A percentile compares a stretch with the other conserved stretches of the same genome.
Conservation (phyloP, 768 basidiomycete genomes). For the Tubosaeta sp. region DNA sequence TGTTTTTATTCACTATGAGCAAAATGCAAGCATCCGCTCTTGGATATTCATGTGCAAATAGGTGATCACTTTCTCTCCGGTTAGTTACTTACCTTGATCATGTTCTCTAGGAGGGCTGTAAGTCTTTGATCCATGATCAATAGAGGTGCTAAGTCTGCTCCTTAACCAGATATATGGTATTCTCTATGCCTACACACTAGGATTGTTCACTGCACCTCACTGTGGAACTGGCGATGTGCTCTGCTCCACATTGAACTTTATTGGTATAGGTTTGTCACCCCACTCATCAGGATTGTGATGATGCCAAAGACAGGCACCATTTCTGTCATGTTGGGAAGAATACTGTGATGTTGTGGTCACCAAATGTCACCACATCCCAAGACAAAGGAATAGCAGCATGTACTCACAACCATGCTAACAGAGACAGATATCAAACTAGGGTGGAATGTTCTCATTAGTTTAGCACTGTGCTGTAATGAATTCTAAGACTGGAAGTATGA, state of each 20-base stretch:
- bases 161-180: constrained; percentile 43
- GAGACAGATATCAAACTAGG: no score
- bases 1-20: constrained; percentile 51
- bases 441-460: no score
- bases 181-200: constrained; percentile 55
- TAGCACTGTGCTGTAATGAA: no score
- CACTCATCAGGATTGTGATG: constrained; percentile 46
- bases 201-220: constrained; percentile 54
- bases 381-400: no score
- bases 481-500: no score
- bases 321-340: no score
- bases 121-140: neutral
- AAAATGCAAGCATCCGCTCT: constrained; percentile 36
- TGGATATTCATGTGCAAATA: constrained; percentile 43
- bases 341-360: no score
- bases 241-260: constrained; percentile 44
- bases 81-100: neutral
- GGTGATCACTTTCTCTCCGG: constrained; percentile 12
- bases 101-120: constrained; percentile 34
- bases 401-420: no score
- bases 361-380: no score
- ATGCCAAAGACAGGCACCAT: constrained; percentile 30
- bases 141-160: neutral
- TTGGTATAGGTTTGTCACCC: constrained; percentile 45
- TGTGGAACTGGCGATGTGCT: constrained; percentile 53